These are phyloP conservation scores for Royoungia palumana DNA, from an alignment of 768 basidiomycete genomes.

Conservation along the genomic window DNA sequence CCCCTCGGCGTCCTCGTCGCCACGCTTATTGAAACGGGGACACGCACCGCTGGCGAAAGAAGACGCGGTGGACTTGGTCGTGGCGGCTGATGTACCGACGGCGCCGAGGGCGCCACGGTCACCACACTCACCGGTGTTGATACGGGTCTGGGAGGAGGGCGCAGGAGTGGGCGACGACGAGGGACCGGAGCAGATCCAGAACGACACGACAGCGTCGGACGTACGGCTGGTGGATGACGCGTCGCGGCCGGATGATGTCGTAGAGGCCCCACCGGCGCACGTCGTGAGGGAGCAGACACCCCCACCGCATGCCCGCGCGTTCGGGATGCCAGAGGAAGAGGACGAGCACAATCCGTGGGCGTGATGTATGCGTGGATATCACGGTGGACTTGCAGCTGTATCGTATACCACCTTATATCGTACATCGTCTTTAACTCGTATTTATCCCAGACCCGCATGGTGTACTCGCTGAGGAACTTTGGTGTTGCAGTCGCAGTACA, in stretches of 20 bases:
- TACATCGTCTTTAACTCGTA: too few species aligned
- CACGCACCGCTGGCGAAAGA: slow-evolving; percentile 31
- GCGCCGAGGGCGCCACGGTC: slow-evolving; percentile 14
- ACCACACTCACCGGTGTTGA: slow-evolving; percentile 18
- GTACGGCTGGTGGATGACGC: slow-evolving; percentile 6
- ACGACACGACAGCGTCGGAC: neutral
- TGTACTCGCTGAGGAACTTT: too few species aligned
- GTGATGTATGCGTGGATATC: neutral
- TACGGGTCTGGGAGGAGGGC: slow-evolving; percentile 27
- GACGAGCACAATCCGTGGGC: slow-evolving; percentile 27
- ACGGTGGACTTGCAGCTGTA: too few species aligned
- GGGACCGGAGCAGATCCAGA: neutral
- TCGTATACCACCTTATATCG: too few species aligned
- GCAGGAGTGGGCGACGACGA: neutral
- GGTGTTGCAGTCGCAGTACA: too few species aligned
- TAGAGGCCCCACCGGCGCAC: slow-evolving; percentile 2
- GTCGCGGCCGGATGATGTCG: neutral
- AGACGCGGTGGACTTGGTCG: slow-evolving; percentile 88
- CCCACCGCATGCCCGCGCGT: slow-evolving; percentile 12
- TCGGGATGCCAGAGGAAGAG: slow-evolving; percentile 14
- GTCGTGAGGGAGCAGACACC: slow-evolving; percentile 18
- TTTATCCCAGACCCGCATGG: too few species aligned
- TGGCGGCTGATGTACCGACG: slow-evolving; percentile 33
- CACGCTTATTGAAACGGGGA: slow-evolving; percentile 3
- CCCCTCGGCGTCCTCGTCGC: neutral